Evolutionary conservation across 305 asterid genomes (phyloP), one percentile per base, ranked within the genome.

Genomic region (Nicotiana rustica): DNA sequence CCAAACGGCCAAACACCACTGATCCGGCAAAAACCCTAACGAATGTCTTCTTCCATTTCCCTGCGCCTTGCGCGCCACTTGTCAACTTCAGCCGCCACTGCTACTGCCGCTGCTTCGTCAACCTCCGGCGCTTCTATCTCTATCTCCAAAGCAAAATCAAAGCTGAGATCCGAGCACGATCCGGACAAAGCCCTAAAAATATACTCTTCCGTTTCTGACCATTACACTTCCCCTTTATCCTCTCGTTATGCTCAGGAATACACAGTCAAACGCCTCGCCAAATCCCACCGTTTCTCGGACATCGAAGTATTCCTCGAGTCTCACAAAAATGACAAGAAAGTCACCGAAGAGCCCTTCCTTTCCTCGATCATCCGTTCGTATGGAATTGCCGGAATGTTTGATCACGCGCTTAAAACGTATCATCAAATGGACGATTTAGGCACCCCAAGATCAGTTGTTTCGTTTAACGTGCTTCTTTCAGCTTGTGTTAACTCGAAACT

Each of bases 341-440:
- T 95, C 82, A 88, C 89, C 35, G 79, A 92, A 1, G 99, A 95
- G 78, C 89, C 91, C 41, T 95, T 90, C 90, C 88, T 95, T 56
- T 85, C 94, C 2, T 85, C 94, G 67, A 86, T 95, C 49, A 95
- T 95, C 59, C 93, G 95, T 21, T 94, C 96, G 0, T 95, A 95
- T 31, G 98, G 97, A 70, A 57, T 88, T 56, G 95, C 89, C 57
- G 96, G 97, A 4, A 92, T 95, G 99, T 81, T 92, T 71, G 93
- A 94, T 10, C 90, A 91, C 17, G 97, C 99, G 18, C 84, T 88
- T 75, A 82, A 73, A 1, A 90, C 92, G 9, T 95, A 89, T 80
- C 70, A 82, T 13, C 88, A 93, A 78, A 94, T 95, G 99, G 80
- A 89, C 4, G 90, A 89, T 14, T 75, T 95, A 64, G 96, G 96